Percentiles rank a stretch among this genome's conserved stretches.
Evolutionary conservation across 257 asterid species (phyloP).

Genomic region (Leptodermis oblonga): DNA sequence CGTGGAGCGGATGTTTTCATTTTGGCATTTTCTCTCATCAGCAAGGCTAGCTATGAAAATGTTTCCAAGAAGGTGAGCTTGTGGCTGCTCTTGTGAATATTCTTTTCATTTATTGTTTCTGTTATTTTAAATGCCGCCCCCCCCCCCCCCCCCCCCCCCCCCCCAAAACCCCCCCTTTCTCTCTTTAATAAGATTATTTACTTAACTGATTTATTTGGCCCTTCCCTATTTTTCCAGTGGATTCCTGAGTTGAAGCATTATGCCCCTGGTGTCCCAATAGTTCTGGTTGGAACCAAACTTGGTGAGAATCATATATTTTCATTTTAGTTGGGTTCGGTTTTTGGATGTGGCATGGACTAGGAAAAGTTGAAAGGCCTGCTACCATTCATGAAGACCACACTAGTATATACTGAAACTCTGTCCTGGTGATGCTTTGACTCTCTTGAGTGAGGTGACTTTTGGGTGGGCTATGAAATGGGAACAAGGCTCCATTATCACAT

Average conservation of each 20-base stretch:
- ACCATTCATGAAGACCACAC: background rate
- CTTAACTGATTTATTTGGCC: slow-evolving; percentile 7
- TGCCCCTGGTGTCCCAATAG: slow-evolving; percentile 57
- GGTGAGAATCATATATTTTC: slow-evolving; percentile 30
- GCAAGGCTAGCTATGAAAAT: slow-evolving; percentile 58
- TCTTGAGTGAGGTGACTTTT: background rate
- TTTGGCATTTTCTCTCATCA: slow-evolving; percentile 55
- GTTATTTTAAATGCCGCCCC: too few species aligned
- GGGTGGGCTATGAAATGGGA: slow-evolving; percentile 1
- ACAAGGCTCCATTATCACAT: background rate
- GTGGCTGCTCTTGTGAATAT: background rate
- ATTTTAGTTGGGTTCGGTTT: slow-evolving; percentile 6
- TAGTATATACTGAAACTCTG: background rate
- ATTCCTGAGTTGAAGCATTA: slow-evolving; percentile 60
- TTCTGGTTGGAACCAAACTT: slow-evolving; percentile 54
- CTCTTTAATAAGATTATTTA: background rate
- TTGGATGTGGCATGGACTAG: background rate
- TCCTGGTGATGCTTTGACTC: background rate
- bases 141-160: too few species aligned
- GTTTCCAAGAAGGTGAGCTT: slow-evolving; percentile 47
- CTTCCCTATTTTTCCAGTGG: slow-evolving; percentile 36
- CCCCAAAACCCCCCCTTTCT: too few species aligned
- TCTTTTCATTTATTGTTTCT: background rate
- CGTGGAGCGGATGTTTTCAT: slow-evolving; percentile 61
- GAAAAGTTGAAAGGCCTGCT: background rate